Evolutionary conservation across 495 filamentous ascomycete genomes (phyloP).

Genomic region (Cercophora newfieldiana): DNA sequence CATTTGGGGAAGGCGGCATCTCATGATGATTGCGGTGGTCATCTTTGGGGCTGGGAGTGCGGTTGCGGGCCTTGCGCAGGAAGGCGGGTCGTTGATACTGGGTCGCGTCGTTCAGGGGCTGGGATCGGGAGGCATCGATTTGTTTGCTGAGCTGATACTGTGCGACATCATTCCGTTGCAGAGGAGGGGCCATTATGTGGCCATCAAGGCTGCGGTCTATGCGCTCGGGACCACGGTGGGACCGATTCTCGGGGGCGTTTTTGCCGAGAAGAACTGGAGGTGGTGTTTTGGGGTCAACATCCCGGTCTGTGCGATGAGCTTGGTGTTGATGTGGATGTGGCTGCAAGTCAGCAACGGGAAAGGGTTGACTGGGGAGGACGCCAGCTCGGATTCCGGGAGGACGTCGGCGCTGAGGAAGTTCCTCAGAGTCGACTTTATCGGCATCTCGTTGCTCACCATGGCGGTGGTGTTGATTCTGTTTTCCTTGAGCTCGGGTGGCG

Average conservation of each 20-base stretch:
- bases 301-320: slow-evolving; percentile 26
- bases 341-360: slow-evolving; percentile 28
- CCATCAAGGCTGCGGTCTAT: slow-evolving; percentile 65
- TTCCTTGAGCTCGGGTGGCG: slow-evolving; percentile 34
- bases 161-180: slow-evolving; percentile 74
- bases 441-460: slow-evolving; percentile 33
- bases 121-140: slow-evolving; percentile 71
- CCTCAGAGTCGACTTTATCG: slow-evolving; percentile 30
- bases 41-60: slow-evolving; percentile 47
- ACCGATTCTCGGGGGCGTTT: slow-evolving; percentile 73
- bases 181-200: slow-evolving; percentile 60
- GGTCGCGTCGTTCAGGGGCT: slow-evolving; percentile 78
- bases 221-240: slow-evolving; percentile 72
- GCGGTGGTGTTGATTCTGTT: slow-evolving; percentile 37
- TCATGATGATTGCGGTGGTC: slow-evolving; percentile 44
- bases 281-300: slow-evolving; percentile 36
- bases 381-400: not conserved
- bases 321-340: slow-evolving; percentile 34
- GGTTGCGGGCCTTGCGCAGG: slow-evolving; percentile 39
- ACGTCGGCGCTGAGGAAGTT: slow-evolving; percentile 17
- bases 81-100: slow-evolving; percentile 61
- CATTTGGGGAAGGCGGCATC: slow-evolving; percentile 50
- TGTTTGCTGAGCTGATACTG: slow-evolving; percentile 42
- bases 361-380: not conserved
- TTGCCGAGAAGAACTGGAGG: slow-evolving; percentile 52